Conservation (phyloP, 441 rosid genomes). For the Gossypium lobatum region DNA sequence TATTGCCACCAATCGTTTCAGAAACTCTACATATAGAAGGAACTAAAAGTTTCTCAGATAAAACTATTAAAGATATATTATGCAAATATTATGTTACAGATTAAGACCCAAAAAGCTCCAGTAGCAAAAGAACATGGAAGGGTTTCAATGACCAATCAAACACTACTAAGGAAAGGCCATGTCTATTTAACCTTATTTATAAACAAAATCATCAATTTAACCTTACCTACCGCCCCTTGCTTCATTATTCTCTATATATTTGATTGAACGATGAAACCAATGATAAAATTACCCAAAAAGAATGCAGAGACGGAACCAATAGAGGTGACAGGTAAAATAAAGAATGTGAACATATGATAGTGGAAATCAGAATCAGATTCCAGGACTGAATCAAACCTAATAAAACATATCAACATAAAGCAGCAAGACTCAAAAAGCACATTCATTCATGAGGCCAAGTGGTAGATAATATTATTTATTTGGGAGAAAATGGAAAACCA, state of each 20-base stretch:
- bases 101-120: not conserved
- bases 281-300: not conserved
- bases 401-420: not conserved
- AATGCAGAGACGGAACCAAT: not conserved
- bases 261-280: not conserved
- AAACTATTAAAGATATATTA: not conserved
- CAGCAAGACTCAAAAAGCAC: not conserved
- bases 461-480: not conserved
- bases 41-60: not conserved
- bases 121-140: not conserved
- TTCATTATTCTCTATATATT: not conserved
- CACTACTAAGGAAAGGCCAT: not conserved
- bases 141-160: not conserved
- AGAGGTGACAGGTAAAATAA: not conserved
- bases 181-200: not conserved
- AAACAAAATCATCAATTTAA: constrained; percentile 8
- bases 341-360: constrained; percentile 6
- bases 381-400: constrained; percentile 1
- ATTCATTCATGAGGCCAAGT: constrained; percentile 7
- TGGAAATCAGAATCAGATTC: constrained; percentile 28
- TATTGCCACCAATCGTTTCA: constrained; percentile 11
- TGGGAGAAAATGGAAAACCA: constrained; percentile 2
- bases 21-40: constrained; percentile 13
- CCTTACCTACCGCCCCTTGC: not conserved
- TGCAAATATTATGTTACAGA: not conserved